Base-by-base conservation (phyloP, 2,329 filamentous ascomycete species). In the Xylariaceae sp. region DNA sequence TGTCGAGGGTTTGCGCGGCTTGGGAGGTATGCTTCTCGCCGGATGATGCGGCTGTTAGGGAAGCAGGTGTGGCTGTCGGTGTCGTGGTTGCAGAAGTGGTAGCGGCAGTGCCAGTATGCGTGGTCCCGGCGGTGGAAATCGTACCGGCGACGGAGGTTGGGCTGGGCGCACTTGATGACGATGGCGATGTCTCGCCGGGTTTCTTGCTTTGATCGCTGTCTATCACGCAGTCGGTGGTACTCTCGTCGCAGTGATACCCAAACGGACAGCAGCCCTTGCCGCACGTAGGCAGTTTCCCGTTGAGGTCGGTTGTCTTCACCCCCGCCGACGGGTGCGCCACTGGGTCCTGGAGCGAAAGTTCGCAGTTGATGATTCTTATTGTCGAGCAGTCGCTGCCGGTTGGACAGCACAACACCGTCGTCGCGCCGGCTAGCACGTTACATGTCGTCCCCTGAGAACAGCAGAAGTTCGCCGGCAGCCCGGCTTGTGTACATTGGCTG, bases 351-450 rank as follows among this genome's bases (percentile, higher is more conserved):
- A 79, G 74, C 5, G 67, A 68, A 53, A 85, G 65, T 60, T 88
- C 79, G 74, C 87, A 91, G 40, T 76, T 76, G 57, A 89, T 84
- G 32, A 85, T 76, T 60, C 76, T 65, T 62, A 91, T 86, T 47
- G 69, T 74, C n/a, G 71, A 62, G 72, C 88, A 91, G 63, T 76
- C 74, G 37, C 63, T 64, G 37, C 76, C 80, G 1, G 69, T 60
- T 1, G 87, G 87, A 66, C 88, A 91, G 73, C 88, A 91, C 47
- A 91, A 73, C 11, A 85, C 77, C 0, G 86, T 88, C 4, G 85
- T 85, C 44, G 76, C 73, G n/a, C 74, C 80, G 8, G 85, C 85
- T 46, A 91, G 77, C 1, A 76, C 64, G 41, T 82, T 73, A 71
- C 88, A 91, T 2, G 67, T 75, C 5, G 76, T 72, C 19, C 68